Base-by-base conservation (phyloP, 2,329 filamentous ascomycete species). In the Fusarium sp. region DNA sequence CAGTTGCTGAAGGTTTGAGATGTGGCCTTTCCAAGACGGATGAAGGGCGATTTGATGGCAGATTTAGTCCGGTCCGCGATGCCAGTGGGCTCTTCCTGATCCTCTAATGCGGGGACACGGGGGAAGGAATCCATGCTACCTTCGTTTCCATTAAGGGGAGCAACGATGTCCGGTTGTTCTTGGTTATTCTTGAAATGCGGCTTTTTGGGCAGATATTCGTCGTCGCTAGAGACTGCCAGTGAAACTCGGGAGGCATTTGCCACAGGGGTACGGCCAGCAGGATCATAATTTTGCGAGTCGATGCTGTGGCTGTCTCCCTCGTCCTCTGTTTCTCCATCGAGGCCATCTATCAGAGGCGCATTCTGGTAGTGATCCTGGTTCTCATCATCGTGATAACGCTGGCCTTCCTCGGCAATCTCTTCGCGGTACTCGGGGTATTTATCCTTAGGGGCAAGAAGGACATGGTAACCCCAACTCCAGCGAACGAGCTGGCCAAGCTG, bases 381-480 rank as follows among this genome's bases (percentile, higher is more conserved):
- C 55, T 84, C 82, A 22, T 87, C 81, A 26, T 87, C 83, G 55
- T 89, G 88, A 61, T 83, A 85, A 78, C 91, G 91, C 68, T 90
- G 86, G 22, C 92, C 89, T 83, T 89, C 87, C 76, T 90, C 89
- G 24, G 84, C 79, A 20, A 85, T 81, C 66, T 89, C 84, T 39
- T 87, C 78, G 56, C 89, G 86, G 66, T 93, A 91, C 60, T 93
- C 90, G 18, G 88, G 85, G 78, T 94, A 94, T 71, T 89, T 89
- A 55, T 92, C 90, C 75, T 94, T 93, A 24, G 96, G 94, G 24
- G 95, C 95, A n/a, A 99, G 87, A 24, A 99, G 87, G 42, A 98
- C 92, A 78, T 98, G 95, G 82, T 98, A 98, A 17, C 96, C 96
- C 96, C 96, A 99, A 72, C 94, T 98, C 96, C 96, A 99, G 67